Conservation (phyloP, 345 rosid species). For the Eucalyptus paniculata region DNA sequence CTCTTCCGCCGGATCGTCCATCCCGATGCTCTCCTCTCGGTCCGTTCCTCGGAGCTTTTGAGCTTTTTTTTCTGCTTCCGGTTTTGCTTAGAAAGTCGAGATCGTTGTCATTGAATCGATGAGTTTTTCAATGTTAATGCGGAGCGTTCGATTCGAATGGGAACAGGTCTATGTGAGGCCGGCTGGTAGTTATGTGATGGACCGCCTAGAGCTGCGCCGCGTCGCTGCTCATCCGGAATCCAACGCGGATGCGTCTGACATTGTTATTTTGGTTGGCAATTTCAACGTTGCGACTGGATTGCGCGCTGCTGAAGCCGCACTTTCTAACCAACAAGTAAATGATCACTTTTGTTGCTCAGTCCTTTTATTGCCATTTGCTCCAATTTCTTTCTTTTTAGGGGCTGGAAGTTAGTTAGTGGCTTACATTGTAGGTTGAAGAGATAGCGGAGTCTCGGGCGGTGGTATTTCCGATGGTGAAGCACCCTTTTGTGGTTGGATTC, state of each 20-base stretch:
- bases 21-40: conserved; percentile 67
- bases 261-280: conserved; percentile 67
- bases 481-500: conserved; percentile 85
- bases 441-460: conserved; percentile 53
- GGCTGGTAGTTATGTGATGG: conserved; percentile 95
- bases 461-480: conserved; percentile 91
- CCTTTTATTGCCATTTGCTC: neutral
- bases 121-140: neutral
- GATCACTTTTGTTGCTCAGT: neutral
- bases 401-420: neutral
- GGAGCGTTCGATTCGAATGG: neutral
- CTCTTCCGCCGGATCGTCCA: conserved; percentile 72
- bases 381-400: neutral
- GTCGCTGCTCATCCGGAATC: conserved; percentile 47
- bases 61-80: neutral
- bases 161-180: conserved; percentile 79
- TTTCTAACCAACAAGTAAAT: conserved; percentile 59
- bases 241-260: conserved; percentile 24
- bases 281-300: conserved; percentile 65
- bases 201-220: conserved; percentile 77
- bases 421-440: conserved; percentile 41
- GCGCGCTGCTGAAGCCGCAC: conserved; percentile 76
- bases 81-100: neutral
- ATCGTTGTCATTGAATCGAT: neutral
- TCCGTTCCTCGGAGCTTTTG: neutral